A percentile compares a stretch with the other conserved stretches of the same genome.
These are phyloP conservation scores for Stylosanthes scabra DNA, from an alignment of 331 rosid genomes.

Conservation along the genomic window DNA sequence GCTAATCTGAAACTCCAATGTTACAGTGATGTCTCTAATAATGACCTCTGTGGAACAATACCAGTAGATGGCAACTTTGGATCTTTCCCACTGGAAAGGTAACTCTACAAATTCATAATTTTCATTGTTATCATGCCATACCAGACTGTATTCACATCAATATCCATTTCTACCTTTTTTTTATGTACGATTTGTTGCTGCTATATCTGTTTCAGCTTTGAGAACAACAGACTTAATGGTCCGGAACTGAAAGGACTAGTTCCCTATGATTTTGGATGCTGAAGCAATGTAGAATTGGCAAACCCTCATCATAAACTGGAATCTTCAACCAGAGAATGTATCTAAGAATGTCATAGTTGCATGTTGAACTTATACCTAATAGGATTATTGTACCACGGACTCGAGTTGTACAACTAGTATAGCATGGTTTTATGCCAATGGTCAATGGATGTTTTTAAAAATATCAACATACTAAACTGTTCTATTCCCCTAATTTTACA, in stretches of 20 bases:
- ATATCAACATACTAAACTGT: background rate
- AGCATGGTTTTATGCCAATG: background rate
- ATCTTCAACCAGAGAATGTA: constrained; percentile 9
- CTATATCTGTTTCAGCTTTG: constrained; percentile 61
- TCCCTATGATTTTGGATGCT: constrained; percentile 90
- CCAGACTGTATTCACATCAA: background rate
- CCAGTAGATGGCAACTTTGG: constrained; percentile 91
- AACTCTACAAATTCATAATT: background rate
- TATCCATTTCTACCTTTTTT: background rate
- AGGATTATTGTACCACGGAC: background rate
- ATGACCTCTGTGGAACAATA: constrained; percentile 90
- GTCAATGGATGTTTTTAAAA: background rate
- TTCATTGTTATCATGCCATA: background rate
- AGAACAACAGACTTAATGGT: constrained; percentile 78
- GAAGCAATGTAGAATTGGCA: constrained; percentile 37
- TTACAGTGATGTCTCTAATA: constrained; percentile 87
- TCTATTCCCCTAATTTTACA: background rate
- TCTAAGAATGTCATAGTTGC: constrained; percentile 15
- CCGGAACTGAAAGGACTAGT: constrained; percentile 91
- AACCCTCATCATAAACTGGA: constrained; percentile 17
- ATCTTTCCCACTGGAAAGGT: constrained; percentile 83
- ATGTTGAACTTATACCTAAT: constrained; percentile 24
- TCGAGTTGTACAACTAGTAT: background rate
- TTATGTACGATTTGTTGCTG: constrained; percentile 12
- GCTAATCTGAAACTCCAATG: constrained; percentile 9